Evolutionary conservation across 345 rosid genomes (phyloP).

Genomic region (Eucalyptus grandis): DNA sequence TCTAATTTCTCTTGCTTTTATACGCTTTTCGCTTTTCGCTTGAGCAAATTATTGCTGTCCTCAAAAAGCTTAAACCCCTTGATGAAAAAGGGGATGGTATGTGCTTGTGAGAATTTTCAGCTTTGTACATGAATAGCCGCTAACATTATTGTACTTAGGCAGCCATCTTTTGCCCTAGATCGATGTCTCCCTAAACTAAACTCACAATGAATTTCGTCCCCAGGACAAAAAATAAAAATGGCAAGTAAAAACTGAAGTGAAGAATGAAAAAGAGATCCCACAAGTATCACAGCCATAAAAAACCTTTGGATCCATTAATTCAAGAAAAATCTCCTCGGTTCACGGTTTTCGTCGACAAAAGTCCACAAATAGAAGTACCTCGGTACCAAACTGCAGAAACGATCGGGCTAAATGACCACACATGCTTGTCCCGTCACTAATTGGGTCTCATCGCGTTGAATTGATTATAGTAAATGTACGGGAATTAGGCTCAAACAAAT

Average conservation of each 20-base stretch:
- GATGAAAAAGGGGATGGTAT: background rate
- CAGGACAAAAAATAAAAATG: background rate
- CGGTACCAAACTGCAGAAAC: background rate
- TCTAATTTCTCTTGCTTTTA: background rate
- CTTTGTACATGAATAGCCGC: background rate
- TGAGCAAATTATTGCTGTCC: background rate
- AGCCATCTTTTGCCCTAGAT: background rate
- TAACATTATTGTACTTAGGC: background rate
- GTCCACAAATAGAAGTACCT: background rate
- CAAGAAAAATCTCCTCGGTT: background rate
- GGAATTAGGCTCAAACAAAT: background rate
- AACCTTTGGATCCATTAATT: background rate
- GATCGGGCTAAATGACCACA: background rate
- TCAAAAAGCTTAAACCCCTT: background rate
- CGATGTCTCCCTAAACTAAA: background rate
- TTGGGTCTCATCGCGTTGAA: background rate
- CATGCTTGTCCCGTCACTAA: background rate
- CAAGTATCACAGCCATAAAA: background rate
- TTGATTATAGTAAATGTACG: background rate
- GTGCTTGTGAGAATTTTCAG: background rate
- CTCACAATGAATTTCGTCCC: background rate
- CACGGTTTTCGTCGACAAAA: background rate
- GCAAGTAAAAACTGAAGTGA: background rate
- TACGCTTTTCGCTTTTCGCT: background rate
- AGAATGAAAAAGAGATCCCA: background rate